Evolutionary conservation across 768 basidiomycete genomes (phyloP).

Genomic region (Lentinula sp.): DNA sequence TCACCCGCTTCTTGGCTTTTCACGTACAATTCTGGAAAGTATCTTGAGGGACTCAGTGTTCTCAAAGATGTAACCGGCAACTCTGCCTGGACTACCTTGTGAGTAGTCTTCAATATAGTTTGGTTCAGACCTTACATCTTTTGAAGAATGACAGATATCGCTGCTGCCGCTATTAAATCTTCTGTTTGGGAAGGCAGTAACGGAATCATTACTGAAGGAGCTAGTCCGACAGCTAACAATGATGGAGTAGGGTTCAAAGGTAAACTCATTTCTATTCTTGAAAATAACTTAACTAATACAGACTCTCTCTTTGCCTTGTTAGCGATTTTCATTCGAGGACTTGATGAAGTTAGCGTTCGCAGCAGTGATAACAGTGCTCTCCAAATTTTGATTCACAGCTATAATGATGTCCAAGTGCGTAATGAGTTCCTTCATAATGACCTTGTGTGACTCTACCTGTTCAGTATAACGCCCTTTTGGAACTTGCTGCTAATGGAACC

Average conservation of each 20-base stretch:
- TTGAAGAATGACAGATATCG: constrained; percentile 29
- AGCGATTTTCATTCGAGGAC: constrained; percentile 41
- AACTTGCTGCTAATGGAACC: constrained; percentile 35
- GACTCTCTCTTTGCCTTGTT: background rate
- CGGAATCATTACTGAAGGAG: constrained; percentile 49
- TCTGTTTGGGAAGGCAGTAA: constrained; percentile 39
- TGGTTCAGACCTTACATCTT: constrained; percentile 6
- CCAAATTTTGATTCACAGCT: constrained; percentile 37
- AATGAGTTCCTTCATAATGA: background rate
- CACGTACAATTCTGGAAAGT: constrained; percentile 51
- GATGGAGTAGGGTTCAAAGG: constrained; percentile 51
- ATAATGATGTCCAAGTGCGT: constrained; percentile 44
- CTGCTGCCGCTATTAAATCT: constrained; percentile 36
- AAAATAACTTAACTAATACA: background rate
- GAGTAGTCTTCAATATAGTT: constrained; percentile 12
- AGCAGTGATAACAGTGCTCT: constrained; percentile 30
- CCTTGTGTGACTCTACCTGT: background rate
- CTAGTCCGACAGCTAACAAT: constrained; percentile 30
- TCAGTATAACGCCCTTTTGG: constrained; percentile 45
- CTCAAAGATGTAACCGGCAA: constrained; percentile 36
- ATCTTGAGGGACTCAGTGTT: constrained; percentile 44
- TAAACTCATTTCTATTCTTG: constrained; percentile 10
- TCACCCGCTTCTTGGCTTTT: constrained; percentile 41
- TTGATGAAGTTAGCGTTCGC: constrained; percentile 38
- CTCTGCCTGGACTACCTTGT: constrained; percentile 34